These are phyloP conservation scores for Olyra latifolia DNA, from an alignment of 176 grass and related monocot genomes.

Conservation along the genomic window DNA sequence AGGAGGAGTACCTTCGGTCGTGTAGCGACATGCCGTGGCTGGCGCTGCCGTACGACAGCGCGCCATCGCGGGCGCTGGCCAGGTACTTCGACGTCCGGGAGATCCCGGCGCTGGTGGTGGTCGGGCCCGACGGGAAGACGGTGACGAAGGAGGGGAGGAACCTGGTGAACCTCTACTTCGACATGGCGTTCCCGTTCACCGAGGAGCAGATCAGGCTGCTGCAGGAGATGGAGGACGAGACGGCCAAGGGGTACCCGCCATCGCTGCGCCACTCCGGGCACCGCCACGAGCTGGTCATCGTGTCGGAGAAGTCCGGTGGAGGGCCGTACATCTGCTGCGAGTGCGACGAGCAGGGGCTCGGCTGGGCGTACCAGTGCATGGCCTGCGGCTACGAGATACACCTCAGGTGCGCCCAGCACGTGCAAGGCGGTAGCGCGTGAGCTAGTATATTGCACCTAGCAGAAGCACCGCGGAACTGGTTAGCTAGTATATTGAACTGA, in stretches of 20 bases:
- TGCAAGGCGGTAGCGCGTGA: neutral
- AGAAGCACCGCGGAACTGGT: neutral
- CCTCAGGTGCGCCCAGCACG: conserved; percentile 43
- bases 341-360: conserved; percentile 67
- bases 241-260: conserved; percentile 50
- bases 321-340: conserved; percentile 70
- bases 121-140: conserved; percentile 71
- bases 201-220: conserved; percentile 48
- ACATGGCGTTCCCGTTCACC: conserved; percentile 73
- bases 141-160: conserved; percentile 67
- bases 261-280: conserved; percentile 48
- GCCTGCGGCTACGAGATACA: conserved; percentile 80
- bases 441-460: neutral
- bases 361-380: conserved; percentile 76
- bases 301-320: conserved; percentile 55
- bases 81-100: conserved; percentile 65
- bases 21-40: conserved; percentile 62
- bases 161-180: conserved; percentile 71
- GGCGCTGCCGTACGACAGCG: conserved; percentile 54
- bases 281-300: conserved; percentile 54
- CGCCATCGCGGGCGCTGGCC: conserved; percentile 46
- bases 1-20: conserved; percentile 47
- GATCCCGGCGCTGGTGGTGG: conserved; percentile 62
- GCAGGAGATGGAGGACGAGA: conserved; percentile 53
- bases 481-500: conserved; percentile 3